Evolutionary conservation across 495 filamentous ascomycete genomes (phyloP), one percentile per base, ranked within the genome.

Genomic region (Symbiotaphrina buchneri): DNA sequence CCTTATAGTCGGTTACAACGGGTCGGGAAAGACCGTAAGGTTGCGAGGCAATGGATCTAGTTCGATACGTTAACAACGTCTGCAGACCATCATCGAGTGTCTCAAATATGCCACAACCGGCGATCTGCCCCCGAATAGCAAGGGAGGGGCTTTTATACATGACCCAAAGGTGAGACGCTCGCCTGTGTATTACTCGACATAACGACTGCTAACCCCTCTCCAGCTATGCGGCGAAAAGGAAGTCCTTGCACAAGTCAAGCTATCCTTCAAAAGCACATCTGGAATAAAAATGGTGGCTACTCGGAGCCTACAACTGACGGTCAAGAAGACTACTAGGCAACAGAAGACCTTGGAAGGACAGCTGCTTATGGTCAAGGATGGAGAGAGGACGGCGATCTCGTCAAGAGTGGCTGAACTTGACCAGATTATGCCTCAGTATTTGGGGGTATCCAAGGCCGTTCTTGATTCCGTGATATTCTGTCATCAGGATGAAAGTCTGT

Each of bases 91-190:
- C 48, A 95, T 97, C 53, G 87, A 97, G 49, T 93, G 87, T 46
- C 81, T 97, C 41, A 94, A 94, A 47, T 97, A 92, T 74, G 84
- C 76, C 27, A 93, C 90, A 20, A 94, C 83, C 8, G 87, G 87
- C 31, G 75, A 91, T 37, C 62, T 92, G 2, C 87, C 87, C 16
- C 83, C 84, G 18, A 93, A 93, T 55, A 87, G 75, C 58, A 82
- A 75, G 46, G 76, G 80, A 22, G 87, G 85, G 18, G 85, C 90
- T 29, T 97, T 95, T 47, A 82, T 97, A 33, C 84, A 95, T 47
- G 87, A 97, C 39, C 87, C 90, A 6, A 85, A 82, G 56, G 63
- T 78, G 50, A 28, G 45, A 33, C 11, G 21, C 14, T 18, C 10
- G 21, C 23, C 7, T 35, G 14, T 14, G 20, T 35, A 6, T 22